Base-by-base conservation (phyloP, 768 basidiomycete species). In the Phylloporus sp. region DNA sequence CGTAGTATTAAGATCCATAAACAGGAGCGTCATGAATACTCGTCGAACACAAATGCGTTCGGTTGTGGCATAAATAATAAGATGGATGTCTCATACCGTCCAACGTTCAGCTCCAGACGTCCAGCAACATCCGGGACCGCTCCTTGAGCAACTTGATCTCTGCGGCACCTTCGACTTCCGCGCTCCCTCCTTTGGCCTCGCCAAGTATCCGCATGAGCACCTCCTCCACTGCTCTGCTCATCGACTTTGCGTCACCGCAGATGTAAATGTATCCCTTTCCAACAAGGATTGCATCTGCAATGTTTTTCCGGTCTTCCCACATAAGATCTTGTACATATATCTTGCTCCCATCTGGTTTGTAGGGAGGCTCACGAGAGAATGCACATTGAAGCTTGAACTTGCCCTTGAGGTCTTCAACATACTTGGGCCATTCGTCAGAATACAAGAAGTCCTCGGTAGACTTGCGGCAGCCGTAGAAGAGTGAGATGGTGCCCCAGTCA, bases 271-370 rank as follows among this genome's bases (percentile, higher is more conserved):
- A 95, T n/a, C 90, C 96, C 71, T 97, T 92, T 66, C 90, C 88
- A 54, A 89, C 88, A 53, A 96, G 74, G 56, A 99, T 90, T 15
- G 88, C 84, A 46, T 94, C 84, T 9, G 87, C 89, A 43, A 99
- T 77, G 46, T 82, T 77, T 65, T 83, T 82, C 46, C 82, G 76
- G 63, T 91, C 82, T 40, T 97, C 82, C 88, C 87, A 92, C 10
- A 99, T 71, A 48, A 97, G 73, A 68, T 99, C 92, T 70, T 99
- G 96, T n/a, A 99, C 96, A 70, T 99, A 99, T 61, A 95, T 90
- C 76, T 98, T 99, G 75, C 86, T 75, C 21, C 92, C 88, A 55
- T 93, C 91, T 6, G 88, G 79, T 67, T 86, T 90, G 73, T 79
- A 89, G n/a, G 81, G 82, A 46, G 74, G 72, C 57, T 94, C 85